A percentile compares a stretch with the other conserved stretches of the same genome.
phyloP scores from a whole-genome alignment of 345 rosid species.

The Eucalyptus microcorys region DNA sequence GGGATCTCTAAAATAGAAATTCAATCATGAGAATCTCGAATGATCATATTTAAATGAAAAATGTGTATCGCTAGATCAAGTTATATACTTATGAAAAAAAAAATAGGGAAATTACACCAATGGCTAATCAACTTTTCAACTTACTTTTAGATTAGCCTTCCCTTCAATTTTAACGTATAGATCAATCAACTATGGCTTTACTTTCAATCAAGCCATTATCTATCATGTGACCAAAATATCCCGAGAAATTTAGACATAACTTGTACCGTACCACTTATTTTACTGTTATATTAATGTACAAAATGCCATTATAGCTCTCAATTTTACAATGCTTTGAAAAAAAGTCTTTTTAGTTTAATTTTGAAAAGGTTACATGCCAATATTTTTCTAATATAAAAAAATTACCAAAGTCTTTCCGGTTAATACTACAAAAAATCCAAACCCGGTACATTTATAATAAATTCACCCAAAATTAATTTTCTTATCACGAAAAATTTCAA shows the following conservation, averaged over 20 bases:
- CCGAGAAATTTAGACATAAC: neutral
- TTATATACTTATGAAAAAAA: neutral
- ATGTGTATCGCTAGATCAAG: neutral
- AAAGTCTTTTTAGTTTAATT: too few species aligned
- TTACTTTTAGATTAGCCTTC: neutral
- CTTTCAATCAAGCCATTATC: neutral
- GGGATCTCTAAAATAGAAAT: neutral
- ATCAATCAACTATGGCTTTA: neutral
- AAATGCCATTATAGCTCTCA: neutral
- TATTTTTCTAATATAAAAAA: neutral
- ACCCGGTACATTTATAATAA: rapidly evolving
- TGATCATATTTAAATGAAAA: neutral
- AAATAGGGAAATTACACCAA: neutral
- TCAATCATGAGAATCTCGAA: neutral
- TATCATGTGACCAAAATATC: neutral
- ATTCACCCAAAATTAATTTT: rapidly evolving
- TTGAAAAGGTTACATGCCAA: neutral
- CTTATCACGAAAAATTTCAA: too few species aligned
- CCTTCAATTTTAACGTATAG: neutral
- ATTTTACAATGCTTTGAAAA: too few species aligned
- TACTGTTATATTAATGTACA: neutral
- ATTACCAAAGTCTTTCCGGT: neutral
- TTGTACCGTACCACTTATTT: neutral
- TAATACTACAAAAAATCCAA: too few species aligned
- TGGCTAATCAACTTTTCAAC: neutral